Conservation (phyloP, 192 early-diverging fungal species). For the Umbelopsis ramanniana region DNA sequence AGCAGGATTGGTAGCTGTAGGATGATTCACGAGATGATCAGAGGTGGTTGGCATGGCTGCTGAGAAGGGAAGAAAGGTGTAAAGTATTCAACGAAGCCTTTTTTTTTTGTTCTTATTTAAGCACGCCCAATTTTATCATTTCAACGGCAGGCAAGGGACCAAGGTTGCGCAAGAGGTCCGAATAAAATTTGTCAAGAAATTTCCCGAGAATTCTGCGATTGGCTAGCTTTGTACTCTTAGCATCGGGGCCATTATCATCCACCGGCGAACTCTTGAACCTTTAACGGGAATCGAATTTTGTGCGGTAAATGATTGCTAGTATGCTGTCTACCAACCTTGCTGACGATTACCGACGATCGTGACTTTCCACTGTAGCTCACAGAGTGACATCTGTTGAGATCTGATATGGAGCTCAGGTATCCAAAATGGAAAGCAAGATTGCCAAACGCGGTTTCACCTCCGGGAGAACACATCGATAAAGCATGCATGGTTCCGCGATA, state of each 20-base stretch:
- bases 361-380: too few species aligned
- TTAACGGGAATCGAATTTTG: too few species aligned
- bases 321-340: too few species aligned
- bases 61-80: not conserved
- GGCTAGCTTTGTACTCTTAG: not conserved
- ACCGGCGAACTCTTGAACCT: too few species aligned
- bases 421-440: too few species aligned
- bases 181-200: not conserved
- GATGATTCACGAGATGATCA: not conserved
- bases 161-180: not conserved
- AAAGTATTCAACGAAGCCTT: not conserved
- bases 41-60: not conserved
- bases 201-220: constrained; percentile 17
- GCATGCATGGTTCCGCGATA: too few species aligned
- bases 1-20: not conserved
- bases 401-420: too few species aligned
- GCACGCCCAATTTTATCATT: not conserved
- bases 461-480: too few species aligned
- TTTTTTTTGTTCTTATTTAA: constrained; percentile 3
- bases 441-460: too few species aligned
- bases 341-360: too few species aligned
- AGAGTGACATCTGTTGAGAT: too few species aligned
- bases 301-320: too few species aligned
- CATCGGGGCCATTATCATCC: not conserved
- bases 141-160: not conserved